Evolutionary conservation across 129 eudicot genomes (phyloP).

Genomic region (Artemisia annua): DNA sequence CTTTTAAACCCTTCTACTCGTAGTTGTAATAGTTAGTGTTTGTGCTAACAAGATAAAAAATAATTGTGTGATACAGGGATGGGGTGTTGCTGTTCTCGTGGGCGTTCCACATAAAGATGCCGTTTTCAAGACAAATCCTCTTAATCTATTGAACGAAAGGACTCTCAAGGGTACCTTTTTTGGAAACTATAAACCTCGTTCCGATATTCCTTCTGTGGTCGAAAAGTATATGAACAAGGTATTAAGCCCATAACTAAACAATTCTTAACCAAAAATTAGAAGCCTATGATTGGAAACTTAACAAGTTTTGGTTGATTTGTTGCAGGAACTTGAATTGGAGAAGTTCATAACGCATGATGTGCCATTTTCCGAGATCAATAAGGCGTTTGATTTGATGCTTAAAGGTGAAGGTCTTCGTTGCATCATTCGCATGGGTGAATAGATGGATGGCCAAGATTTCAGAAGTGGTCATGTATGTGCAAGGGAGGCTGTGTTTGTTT

Average conservation of each 20-base stretch:
- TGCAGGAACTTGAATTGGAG: constrained; percentile 47
- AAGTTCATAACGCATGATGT: constrained; percentile 48
- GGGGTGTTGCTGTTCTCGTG: constrained; percentile 94
- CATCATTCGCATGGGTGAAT: constrained; percentile 44
- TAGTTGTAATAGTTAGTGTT: too few species aligned
- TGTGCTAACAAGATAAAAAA: neutral
- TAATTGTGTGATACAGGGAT: constrained; percentile 46
- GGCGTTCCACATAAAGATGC: constrained; percentile 87
- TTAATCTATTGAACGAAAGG: constrained; percentile 71
- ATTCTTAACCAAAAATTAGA: neutral
- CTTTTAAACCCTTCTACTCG: neutral
- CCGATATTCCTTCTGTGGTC: constrained; percentile 70
- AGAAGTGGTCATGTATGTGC: neutral
- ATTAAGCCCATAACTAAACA: neutral
- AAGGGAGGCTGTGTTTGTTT: neutral
- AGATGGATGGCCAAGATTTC: neutral
- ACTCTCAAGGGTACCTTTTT: constrained; percentile 88
- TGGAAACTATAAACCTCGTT: constrained; percentile 77
- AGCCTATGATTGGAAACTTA: neutral
- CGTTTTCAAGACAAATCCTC: constrained; percentile 66
- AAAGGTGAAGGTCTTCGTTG: constrained; percentile 53
- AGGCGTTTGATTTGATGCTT: constrained; percentile 46
- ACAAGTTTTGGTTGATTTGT: neutral
- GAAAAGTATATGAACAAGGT: constrained; percentile 87
- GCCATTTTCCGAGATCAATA: constrained; percentile 46